Conservation (phyloP, 306 rosid genomes). For the Rosa chinensis region DNA sequence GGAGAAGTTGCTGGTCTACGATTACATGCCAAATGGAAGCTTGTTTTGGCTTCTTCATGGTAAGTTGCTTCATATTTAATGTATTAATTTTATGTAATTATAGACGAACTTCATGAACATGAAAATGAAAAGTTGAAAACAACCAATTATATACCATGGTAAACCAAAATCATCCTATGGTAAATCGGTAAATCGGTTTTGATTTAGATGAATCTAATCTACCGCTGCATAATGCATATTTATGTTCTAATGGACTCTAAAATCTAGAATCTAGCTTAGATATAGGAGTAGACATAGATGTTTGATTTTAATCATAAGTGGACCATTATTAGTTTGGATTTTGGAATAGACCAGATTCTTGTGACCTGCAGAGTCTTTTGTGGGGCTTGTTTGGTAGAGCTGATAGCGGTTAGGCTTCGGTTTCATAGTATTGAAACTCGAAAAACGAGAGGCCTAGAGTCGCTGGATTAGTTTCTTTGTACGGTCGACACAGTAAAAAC, state of each 20-base stretch:
- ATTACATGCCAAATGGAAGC: slow-evolving; percentile 79
- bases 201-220: too few relatives aligned
- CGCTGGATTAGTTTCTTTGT: neutral
- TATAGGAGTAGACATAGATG: neutral
- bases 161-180: too few relatives aligned
- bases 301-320: neutral
- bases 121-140: neutral
- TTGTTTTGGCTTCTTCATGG: slow-evolving; percentile 92
- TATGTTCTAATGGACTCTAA: neutral
- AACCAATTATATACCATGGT: too few relatives aligned
- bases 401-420: neutral
- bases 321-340: neutral
- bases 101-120: neutral
- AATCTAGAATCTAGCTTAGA: neutral
- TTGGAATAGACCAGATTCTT: neutral
- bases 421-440: neutral
- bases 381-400: neutral
- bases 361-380: slow-evolving; percentile 3
- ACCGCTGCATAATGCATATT: neutral
- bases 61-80: slow-evolving; percentile 14
- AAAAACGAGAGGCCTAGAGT: neutral
- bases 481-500: neutral
- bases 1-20: slow-evolving; percentile 77
- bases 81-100: too few relatives aligned
- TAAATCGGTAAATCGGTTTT: too few relatives aligned